Evolutionary conservation across 1,139 yeast genomes (phyloP), one percentile per base, ranked within the genome.

Genomic region (Kodamaea derodonti): DNA sequence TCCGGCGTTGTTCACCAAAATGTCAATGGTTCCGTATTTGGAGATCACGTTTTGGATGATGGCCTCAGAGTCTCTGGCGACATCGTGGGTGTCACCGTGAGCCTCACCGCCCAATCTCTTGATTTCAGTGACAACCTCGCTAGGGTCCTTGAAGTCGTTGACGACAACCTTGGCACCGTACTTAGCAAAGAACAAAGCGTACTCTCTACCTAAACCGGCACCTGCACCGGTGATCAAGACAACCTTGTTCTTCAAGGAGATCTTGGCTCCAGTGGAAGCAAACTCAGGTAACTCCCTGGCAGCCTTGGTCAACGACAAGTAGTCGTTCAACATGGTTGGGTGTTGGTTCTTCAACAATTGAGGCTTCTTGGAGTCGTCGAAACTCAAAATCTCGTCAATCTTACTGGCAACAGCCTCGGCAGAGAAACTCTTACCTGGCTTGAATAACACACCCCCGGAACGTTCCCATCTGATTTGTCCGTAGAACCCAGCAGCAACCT

Each of bases 381-480:
- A 90, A 53, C 79, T 76, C 41, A 69, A 59, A 42, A 90, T 73
- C 30, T 80, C 78, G 20, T 72, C 71, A 65, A 84, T 84, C 52
- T 78, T 76, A 52, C 73, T 68, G 42, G 88, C 77, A 34, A 92
- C 83, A 6, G 92, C 82, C 48, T 90, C 95, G 12, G 97, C 94
- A 7, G 95, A 85, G 49, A 84, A 83, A 14, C 80, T 51, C 33
- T 71, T 69, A 54, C 82, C 92, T 26, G 95, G 86, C 60, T 82
- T 85, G 67, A 92, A 83, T 44, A 81, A 69, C 38, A 77, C 85
- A 49, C 97, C 97, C 23, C 86, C 77, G 28, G 94, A 79, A 56
- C 97, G 78, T 66, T 92, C 94, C 97, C 97, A 92, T 56, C 97
- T 78, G 43, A 90, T 80, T 65, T 88, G 95, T 30, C 90, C 88